Conservation (phyloP, 2,329 filamentous ascomycete genomes). For the Aspergillus pseudonomiae region DNA sequence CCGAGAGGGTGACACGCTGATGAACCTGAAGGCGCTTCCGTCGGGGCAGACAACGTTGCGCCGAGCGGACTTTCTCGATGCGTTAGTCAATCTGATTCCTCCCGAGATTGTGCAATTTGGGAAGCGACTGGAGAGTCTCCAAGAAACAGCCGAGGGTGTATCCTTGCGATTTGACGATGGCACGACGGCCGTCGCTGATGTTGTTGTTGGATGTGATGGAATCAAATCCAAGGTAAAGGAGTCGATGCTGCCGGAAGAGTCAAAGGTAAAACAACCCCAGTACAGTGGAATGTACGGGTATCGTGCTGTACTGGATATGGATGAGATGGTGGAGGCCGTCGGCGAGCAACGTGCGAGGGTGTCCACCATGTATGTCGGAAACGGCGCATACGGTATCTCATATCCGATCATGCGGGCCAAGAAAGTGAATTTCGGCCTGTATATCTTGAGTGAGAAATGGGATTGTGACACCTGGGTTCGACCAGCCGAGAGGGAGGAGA, state of each 20-base stretch:
- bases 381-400: conserved; percentile 35
- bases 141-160: conserved; percentile 21
- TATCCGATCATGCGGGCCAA: conserved; percentile 38
- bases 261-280: not conserved
- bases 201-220: conserved; percentile 41
- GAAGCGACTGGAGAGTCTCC: conserved; percentile 31
- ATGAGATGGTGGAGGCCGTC: conserved; percentile 34
- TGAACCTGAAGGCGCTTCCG: conserved; percentile 33
- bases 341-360: conserved; percentile 35
- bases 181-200: conserved; percentile 29
- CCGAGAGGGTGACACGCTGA: conserved; percentile 27
- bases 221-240: conserved; percentile 35
- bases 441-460: conserved; percentile 32
- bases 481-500: conserved; percentile 32
- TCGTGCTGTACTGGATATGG: conserved; percentile 39
- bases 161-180: conserved; percentile 37
- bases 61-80: conserved; percentile 37
- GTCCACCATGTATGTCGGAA: conserved; percentile 35
- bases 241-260: conserved; percentile 24
- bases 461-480: conserved; percentile 35
- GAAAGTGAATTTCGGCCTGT: conserved; percentile 38
- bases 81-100: conserved; percentile 35
- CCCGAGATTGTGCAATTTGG: conserved; percentile 35
- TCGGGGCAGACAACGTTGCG: conserved; percentile 37
- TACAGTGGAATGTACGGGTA: conserved; percentile 34